Base-by-base conservation (phyloP, 768 basidiomycete species). In the Cystofilobasidium bisporidii region DNA sequence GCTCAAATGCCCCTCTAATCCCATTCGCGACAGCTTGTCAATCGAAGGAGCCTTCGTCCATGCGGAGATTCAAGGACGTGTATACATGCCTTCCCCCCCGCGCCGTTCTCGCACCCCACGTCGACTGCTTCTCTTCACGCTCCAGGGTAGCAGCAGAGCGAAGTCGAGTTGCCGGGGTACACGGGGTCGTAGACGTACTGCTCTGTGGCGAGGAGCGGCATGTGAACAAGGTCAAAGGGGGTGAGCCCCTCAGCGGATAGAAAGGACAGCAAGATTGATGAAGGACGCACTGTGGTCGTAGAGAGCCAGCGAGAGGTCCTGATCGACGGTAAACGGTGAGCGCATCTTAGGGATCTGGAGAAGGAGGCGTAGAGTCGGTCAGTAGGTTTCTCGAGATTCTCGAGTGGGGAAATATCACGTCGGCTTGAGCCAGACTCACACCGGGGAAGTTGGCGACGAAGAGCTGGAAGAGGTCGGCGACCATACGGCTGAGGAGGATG, bases 391-490 rank as follows among this genome's bases (percentile, higher is more conserved):
- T 18, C 45, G 20, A 24, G n/a, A 6, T 9, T 20, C 45, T 10
- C 26, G 8, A 3, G 40, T 20, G 24, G 8, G 41, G 26, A 43
- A n/a, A n/a, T n/a, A n/a, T n/a, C n/a, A n/a, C n/a, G 8, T 6
- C 14, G 10, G 8, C 28, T 3, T 36, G 28, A 45, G 40, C n/a
- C n/a, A 6, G 59, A 28, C 60, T 24, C 24, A 61, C 60, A 3
- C 28, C 26, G 12, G 28, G 26, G 50, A 36, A 55, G 47, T 33
- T 63, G 12, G 24, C 3, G 36, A 36, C 62, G 24, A 55, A 22
- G 38, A 55, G 48, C 48, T 63, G 62, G 62, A 63, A 63, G 36
- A 63, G 62, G 48, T 63, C 62, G 47, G 62, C 62, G 50, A 63
- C 62, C 62, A 63, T 63, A 4, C 62, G 62, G 3, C 62, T 63